phyloP scores from a whole-genome alignment of 306 rosid genomes.

The Rosa rugosa region DNA sequence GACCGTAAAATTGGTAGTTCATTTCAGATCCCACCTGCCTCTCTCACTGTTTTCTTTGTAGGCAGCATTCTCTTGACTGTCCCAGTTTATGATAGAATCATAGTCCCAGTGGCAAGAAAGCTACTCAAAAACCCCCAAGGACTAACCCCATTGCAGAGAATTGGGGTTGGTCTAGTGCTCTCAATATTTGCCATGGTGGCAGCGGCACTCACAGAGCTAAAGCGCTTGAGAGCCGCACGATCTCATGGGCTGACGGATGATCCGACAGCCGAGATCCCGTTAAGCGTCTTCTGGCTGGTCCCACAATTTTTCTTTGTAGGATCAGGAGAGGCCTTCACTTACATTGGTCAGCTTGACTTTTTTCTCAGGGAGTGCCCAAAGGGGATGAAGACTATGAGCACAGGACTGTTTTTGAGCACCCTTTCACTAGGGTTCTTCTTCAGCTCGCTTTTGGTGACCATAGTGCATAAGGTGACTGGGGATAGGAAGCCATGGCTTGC shows the following conservation, averaged over 20 bases:
- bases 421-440: conserved; percentile 76
- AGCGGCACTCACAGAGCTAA: conserved; percentile 53
- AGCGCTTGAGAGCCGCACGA: conserved; percentile 45
- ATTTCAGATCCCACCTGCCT: conserved; percentile 72
- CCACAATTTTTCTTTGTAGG: conserved; percentile 89
- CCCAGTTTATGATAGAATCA: conserved; percentile 65
- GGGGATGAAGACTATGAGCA: conserved; percentile 94
- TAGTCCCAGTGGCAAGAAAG: conserved; percentile 44
- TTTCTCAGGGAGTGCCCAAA: conserved; percentile 82
- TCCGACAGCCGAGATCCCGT: conserved; percentile 36
- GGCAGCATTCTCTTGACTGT: conserved; percentile 71
- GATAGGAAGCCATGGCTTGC: conserved; percentile 72
- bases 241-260: conserved; percentile 34
- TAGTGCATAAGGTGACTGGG: conserved; percentile 63
- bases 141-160: conserved; percentile 59
- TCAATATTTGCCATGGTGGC: conserved; percentile 60
- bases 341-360: conserved; percentile 80
- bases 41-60: conserved; percentile 73
- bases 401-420: conserved; percentile 81
- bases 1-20: conserved; percentile 60
- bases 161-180: conserved; percentile 61
- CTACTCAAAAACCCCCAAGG: conserved; percentile 55
- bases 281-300: conserved; percentile 73
- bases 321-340: conserved; percentile 77
- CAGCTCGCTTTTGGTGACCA: conserved; percentile 62